Base-by-base conservation (phyloP, 73 alveolate genomes). In the Paramecium caudatum region DNA sequence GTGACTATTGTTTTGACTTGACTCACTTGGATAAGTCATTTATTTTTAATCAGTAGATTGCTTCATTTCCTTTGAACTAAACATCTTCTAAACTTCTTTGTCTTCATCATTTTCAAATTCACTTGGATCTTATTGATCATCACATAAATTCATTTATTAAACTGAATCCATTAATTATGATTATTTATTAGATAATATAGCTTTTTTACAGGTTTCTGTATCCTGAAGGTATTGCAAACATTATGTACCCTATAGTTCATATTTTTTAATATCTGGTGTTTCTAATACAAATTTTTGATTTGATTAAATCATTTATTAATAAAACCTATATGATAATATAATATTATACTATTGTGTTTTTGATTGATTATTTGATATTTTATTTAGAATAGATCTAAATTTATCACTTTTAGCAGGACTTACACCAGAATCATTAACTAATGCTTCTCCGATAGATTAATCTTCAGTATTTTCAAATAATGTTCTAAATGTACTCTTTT, bases 121-220 rank as follows among this genome's bases (percentile, higher is more conserved):
- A 41, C 88, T 74, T 41, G 68, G 88, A 74, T 74, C 88, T 45
- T 74, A 74, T 74, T 41, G 45, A 74, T 74, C 65, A 74, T 74
- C 88, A 74, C 62, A 74, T 45, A 33, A n/a, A 55, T 55, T 55
- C 80, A 55, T 55, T 23, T 55, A 55, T 55, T 55, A 21, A 55
- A 55, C 80, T 19, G 80, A 55, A 55, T 55, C 80, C 80, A 55
- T 55, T 10, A 55, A 55, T 55, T 55, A 55, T 27, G 80, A 55
- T 55, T 55, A 55, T 55, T 55, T 55, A 55, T 55, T 55, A 19
- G 80, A 55, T 21, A 55, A 21, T 10, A 55, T 55, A 55, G 80
- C 80, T 10, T 74, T 74, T 19, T 74, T 74, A 41, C 88, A 74
- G 5, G 88, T 74, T 19, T 74, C 88, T 2, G 88, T 74, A 41